Base-by-base conservation (phyloP, 2,329 filamentous ascomycete genomes). In the Madurella fahalii region DNA sequence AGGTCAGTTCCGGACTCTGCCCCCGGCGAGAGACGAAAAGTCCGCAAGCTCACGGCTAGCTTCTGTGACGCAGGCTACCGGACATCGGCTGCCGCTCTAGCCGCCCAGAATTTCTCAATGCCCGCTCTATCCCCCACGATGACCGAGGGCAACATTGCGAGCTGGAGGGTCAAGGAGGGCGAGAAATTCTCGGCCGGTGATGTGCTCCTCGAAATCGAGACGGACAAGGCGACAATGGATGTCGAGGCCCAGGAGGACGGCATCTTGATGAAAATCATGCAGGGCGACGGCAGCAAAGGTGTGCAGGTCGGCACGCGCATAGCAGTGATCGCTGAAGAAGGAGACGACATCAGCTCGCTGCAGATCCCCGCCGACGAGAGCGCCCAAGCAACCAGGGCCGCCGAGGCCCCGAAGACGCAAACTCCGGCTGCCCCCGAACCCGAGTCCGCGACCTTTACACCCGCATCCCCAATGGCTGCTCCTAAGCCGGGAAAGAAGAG, bases 171-270 rank as follows among this genome's bases (percentile, higher is more conserved):
- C 66, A 93, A 93, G 72, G 90, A 95, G 75, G 90, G 90, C 68
- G 89, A 94, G 63, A 80, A 83, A 49, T 95, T 90, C 72, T 78
- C 82, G 47, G 87, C 90, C 54, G 90, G 90, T 63, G 90, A 95
- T 71, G 89, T 95, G 32, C 79, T 95, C 49, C 83, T 95, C 56
- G 90, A 95, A 74, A 94, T 95, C 69, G 90, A 95, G 76, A 95
- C 90, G 56, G 90, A 95, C 73, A 95, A 95, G 79, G 90, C 90
- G 53, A 89, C 89, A 53, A 95, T 95, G 90, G 91, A 95, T 64
- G 90, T 95, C 25, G 91, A 95, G 77, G 90, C 90, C 40, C 90
- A 94, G 74, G 90, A 95, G 43, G 90, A 95, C 68, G 90, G 91
- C 41, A 77, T 93, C 63, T 74, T 95, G 71, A 85, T 91, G 68